Conservation (phyloP, 805 yeast species). For the Suhomyces sp. region DNA sequence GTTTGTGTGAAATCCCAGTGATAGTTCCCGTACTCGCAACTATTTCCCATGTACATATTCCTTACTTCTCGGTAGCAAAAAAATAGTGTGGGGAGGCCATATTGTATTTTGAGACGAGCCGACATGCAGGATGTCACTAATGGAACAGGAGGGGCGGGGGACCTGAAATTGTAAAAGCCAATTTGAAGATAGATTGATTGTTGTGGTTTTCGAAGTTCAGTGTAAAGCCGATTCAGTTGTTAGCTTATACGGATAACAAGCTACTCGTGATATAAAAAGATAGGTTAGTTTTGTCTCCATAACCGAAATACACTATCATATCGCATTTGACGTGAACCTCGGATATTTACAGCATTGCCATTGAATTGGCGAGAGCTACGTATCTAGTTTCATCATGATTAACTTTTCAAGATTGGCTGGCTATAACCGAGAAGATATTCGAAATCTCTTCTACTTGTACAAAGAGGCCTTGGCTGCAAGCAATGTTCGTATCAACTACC, state of each 20-base stretch:
- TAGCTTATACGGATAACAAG: neutral
- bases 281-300: neutral
- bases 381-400: slow-evolving; percentile 24
- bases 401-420: slow-evolving; percentile 32
- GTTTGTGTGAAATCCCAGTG: neutral
- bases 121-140: neutral
- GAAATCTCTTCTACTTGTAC: slow-evolving; percentile 29
- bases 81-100: neutral
- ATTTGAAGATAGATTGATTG: neutral
- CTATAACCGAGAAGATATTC: slow-evolving; percentile 32
- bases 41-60: neutral
- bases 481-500: slow-evolving; percentile 38
- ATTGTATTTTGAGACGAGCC: neutral
- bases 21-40: neutral
- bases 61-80: neutral
- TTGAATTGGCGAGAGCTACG: neutral
- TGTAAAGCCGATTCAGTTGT: neutral
- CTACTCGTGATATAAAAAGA: neutral
- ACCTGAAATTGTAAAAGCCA: neutral
- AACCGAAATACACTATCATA: neutral
- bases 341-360: neutral
- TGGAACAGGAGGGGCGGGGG: neutral
- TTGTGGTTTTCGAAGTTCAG: neutral
- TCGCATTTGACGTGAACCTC: neutral
- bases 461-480: slow-evolving; percentile 38